Evolutionary conservation across 1,139 yeast genomes (phyloP), one percentile per base, ranked within the genome.

Genomic region (Magnusiomyces magnusii): DNA sequence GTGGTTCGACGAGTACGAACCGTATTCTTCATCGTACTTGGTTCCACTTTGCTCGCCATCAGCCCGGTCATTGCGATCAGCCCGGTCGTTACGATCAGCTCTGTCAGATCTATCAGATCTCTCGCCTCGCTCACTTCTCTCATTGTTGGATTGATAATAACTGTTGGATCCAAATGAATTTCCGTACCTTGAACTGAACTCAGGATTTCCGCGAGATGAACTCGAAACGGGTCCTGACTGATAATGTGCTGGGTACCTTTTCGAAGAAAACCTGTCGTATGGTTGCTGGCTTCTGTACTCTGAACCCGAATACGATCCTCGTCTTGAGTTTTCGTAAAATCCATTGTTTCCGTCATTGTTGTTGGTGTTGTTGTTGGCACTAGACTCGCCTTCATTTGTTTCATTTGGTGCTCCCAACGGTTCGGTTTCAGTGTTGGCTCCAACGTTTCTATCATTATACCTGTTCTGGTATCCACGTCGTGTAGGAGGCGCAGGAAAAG

Each of bases 381-480:
- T 7, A 9, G 7, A n/a, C 3, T 9, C 13, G 7, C 28, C 25
- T n/a, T 31, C 36, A 31, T 7, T 7, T 13, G 36, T 31, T 7
- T 31, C 13, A 31, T 13, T 31, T 31, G 36, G n/a, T n/a, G n/a
- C n/a, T n/a, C n/a, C n/a, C n/a, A n/a, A 31, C 7, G 36, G 36
- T 31, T 31, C 36, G 13, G 36, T 7, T 31, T 13, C 36, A 31
- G 13, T 31, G 13, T 31, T 13, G 13, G 36, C 3, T 10, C 36
- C 36, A 25, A 27, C 49, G 49, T 9, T n/a, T 19, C 21, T 21
- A n/a, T n/a, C 17, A 19, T n/a, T n/a, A 21, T 28, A 27, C 10
- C 51, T 3, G 21, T 49, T 49, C 25, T 28, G 31, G n/a, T 49
- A 49, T 5, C 34, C 51, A 49, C 56, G 51, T 36, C 36, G 61